Base-by-base conservation (phyloP, 2,329 filamentous ascomycete species). In the Alternaria burnsii region DNA sequence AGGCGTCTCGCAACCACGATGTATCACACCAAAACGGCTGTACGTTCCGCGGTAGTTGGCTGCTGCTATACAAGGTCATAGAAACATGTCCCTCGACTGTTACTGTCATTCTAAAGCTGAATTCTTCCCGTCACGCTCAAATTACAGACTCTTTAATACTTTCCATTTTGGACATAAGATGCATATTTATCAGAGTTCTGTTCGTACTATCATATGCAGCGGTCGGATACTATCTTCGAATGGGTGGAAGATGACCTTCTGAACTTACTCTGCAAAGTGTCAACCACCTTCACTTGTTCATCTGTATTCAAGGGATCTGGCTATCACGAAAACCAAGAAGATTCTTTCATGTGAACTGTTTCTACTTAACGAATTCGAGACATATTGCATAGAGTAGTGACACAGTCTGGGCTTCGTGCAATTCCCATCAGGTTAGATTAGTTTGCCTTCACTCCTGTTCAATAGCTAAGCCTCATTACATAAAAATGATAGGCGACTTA, bases 11-110 rank as follows among this genome's bases (percentile, higher is more conserved):
- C 12, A 52, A 61, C 7, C 56, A 44, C 14, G 22, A 65, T 20
- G 8, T 66, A 36, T 47, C 59, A 3, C 40, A 59, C 3, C 26
- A 65, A 28, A 55, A 70, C 14, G 58, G 66, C 5, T 71, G 63
- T 63, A 43, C 40, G n/a, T 65, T 67, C 52, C 63, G 64, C 5
- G 69, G 69, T 28, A 62, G 66, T 41, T 63, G 61, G 55, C 52
- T 72, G 9, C 24, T 72, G 5, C 54, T 73, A 3, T 28, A 61
- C 22, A 62, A 61, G 43, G 61, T 62, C 1, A 53, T 66, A 18
- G 55, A 71, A 36, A 54, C 55, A 11, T 71, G 59, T 26, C 51
- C 61, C 1, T 68, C 62, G 2, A 68, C 3, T 11, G 11, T 32
- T 1, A 32, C 30, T 11, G 30, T 32, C 30, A 32, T 32, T 32